Evolutionary conservation across 1,284 basidiomycete species (phyloP).

Genomic region (Ustilago xerochloae): DNA sequence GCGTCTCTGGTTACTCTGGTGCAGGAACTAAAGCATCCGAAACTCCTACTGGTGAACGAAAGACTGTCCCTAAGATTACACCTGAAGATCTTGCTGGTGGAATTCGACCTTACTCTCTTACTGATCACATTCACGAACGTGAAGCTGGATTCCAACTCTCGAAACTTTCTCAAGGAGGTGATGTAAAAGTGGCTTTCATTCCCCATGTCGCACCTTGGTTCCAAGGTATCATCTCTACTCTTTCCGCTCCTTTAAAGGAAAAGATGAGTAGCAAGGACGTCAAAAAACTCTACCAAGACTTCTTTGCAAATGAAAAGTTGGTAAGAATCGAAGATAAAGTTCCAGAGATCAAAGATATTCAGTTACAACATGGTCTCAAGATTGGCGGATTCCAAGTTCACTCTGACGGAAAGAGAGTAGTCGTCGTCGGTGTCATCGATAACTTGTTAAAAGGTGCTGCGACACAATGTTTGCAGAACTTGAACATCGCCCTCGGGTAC

Average conservation of each 20-base stretch:
- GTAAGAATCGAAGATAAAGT: slow-evolving; percentile 77
- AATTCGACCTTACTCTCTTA: slow-evolving; percentile 86
- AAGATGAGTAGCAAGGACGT: slow-evolving; percentile 79
- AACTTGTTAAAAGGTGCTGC: slow-evolving; percentile 97
- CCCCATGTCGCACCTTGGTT: slow-evolving; percentile 94
- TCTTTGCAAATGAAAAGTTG: slow-evolving; percentile 80
- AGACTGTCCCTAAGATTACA: slow-evolving; percentile 82
- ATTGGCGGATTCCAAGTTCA: slow-evolving; percentile 96
- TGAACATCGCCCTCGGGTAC: slow-evolving; percentile 92
- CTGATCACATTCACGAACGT: slow-evolving; percentile 98
- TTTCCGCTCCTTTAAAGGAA: slow-evolving; percentile 81
- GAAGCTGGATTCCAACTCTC: slow-evolving; percentile 88
- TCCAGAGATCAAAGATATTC: slow-evolving; percentile 81
- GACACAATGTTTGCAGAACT: slow-evolving; percentile 96
- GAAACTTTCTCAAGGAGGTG: slow-evolving; percentile 69
- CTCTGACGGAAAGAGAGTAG: slow-evolving; percentile 84
- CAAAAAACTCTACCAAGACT: slow-evolving; percentile 79
- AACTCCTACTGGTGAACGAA: slow-evolving; percentile 33
- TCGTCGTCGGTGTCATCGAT: slow-evolving; percentile 82
- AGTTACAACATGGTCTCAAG: slow-evolving; percentile 85
- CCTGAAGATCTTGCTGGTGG: slow-evolving; percentile 81
- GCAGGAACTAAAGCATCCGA: slow-evolving; percentile 81
- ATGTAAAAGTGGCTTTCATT: slow-evolving; percentile 83
- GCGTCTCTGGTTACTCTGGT: slow-evolving; percentile 92
- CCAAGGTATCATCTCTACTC: slow-evolving; percentile 89